Evolutionary conservation across 208 protist genomes (phyloP).

Genomic region (Acanthamoeba culbertsoni): DNA sequence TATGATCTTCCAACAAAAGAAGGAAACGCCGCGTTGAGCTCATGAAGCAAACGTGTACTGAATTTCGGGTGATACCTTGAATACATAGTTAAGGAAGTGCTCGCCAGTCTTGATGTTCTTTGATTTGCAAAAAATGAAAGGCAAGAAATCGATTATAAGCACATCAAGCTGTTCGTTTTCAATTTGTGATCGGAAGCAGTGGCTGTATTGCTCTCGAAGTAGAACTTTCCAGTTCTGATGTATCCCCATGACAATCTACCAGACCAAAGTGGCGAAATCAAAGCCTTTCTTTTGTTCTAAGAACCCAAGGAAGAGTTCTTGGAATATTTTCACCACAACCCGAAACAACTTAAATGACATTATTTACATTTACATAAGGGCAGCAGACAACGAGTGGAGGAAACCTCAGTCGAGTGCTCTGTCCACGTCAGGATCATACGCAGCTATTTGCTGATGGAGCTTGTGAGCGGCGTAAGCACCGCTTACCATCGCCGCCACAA

Average conservation of each 20-base stretch:
- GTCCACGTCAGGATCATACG: background rate
- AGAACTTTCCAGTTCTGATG: slow-evolving; percentile 37
- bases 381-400: too few species aligned
- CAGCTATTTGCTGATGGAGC: background rate
- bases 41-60: background rate
- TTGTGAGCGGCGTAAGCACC: background rate
- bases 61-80: background rate
- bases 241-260: slow-evolving; percentile 27
- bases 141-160: slow-evolving; percentile 46
- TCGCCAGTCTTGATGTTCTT: slow-evolving; percentile 61
- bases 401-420: too few species aligned
- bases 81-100: slow-evolving; percentile 16
- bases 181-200: background rate
- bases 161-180: slow-evolving; percentile 1
- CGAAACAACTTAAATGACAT: too few species aligned
- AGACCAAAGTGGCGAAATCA: too few species aligned
- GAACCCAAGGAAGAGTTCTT: too few species aligned
- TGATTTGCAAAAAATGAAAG: slow-evolving; percentile 18
- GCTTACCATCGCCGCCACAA: slow-evolving; percentile 38
- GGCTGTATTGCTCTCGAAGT: background rate
- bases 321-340: too few species aligned
- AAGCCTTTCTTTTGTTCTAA: too few species aligned
- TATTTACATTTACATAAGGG: too few species aligned
- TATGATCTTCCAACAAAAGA: background rate
- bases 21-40: background rate